Evolutionary conservation across 1,284 basidiomycete species (phyloP).

Genomic region (Ceraceosorus guamensis): DNA sequence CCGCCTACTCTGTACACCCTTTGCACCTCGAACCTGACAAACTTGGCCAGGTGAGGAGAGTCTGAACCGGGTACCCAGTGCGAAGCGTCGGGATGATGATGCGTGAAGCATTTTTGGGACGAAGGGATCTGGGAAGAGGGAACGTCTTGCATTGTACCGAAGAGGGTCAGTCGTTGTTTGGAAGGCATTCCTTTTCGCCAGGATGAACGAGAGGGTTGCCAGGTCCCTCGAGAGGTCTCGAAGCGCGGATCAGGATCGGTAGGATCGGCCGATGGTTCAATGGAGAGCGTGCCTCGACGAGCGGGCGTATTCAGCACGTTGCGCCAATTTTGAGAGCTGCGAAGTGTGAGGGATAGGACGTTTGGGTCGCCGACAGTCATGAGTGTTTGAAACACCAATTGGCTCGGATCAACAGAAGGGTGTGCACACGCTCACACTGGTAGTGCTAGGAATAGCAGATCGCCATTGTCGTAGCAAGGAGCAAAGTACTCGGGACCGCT

Average conservation of each 20-base stretch:
- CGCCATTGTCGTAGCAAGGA: conserved; percentile 33
- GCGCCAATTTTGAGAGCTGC: conserved; percentile 40
- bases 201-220: conserved; percentile 28
- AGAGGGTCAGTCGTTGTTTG: conserved; percentile 37
- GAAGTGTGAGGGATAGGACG: background rate
- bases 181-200: conserved; percentile 45
- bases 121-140: conserved; percentile 7
- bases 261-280: conserved; percentile 27
- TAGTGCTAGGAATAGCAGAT: conserved; percentile 41
- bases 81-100: conserved; percentile 30
- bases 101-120: conserved; percentile 24
- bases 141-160: conserved; percentile 31
- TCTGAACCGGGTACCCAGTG: conserved; percentile 37
- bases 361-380: background rate
- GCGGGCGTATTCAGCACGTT: conserved; percentile 22
- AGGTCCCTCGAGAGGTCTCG: conserved; percentile 11
- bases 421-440: conserved; percentile 31
- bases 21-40: conserved; percentile 33
- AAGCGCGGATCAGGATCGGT: conserved; percentile 14
- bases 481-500: conserved; percentile 43
- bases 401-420: background rate
- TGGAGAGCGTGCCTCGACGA: conserved; percentile 31
- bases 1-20: conserved; percentile 42
- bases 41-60: conserved; percentile 37
- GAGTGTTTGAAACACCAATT: background rate